Evolutionary conservation across 805 yeast species (phyloP), one percentile per base, ranked within the genome.

Genomic region (Kuraishia ogatae): DNA sequence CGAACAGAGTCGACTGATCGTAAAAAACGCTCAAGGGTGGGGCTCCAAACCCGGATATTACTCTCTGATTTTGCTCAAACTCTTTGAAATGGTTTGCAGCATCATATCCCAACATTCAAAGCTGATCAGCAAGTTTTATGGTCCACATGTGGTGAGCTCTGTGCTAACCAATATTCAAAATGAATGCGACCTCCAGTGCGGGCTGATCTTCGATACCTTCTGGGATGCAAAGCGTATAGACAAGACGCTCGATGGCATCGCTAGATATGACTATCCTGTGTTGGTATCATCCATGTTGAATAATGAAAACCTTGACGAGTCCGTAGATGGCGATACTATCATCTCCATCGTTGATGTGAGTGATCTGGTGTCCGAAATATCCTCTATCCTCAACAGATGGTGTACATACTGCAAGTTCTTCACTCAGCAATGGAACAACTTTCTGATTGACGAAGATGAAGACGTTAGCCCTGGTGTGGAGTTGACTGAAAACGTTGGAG

Each of bases 181-280:
- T 52, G 99, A 94, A 65, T 85, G 94, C 29, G 99, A 94, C 65
- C 76, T 92, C n/a, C 99, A 94, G 65, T 85, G 93, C 24, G 96
- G 96, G 0, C 74, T 94, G 50, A 87, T 94, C 2, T 76, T 88
- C 54, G 98, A 93, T 67, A 88, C 94, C 0, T 89, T 89, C 63
- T 80, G 84, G 72, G 97, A 92, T 61, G 78, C 81, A 28, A 78
- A 89, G 59, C 75, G 84, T 26, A 63, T 91, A 2, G 83, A 78
- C 28, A 76, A 80, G 57, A 65, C 78, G 8, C 61, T 87, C 23
- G 75, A 76, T 55, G 89, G 84, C 23, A 75, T 86, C 52, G 71
- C 74, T 22, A 65, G 72, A 21, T 87, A 89, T 65, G 72, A 74
- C 29, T 84, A 75, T 62, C 83, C 83, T 7, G 69, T 66, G 17